Evolutionary conservation across 495 filamentous ascomycete genomes (phyloP).

Genomic region (Terfezia boudieri): DNA sequence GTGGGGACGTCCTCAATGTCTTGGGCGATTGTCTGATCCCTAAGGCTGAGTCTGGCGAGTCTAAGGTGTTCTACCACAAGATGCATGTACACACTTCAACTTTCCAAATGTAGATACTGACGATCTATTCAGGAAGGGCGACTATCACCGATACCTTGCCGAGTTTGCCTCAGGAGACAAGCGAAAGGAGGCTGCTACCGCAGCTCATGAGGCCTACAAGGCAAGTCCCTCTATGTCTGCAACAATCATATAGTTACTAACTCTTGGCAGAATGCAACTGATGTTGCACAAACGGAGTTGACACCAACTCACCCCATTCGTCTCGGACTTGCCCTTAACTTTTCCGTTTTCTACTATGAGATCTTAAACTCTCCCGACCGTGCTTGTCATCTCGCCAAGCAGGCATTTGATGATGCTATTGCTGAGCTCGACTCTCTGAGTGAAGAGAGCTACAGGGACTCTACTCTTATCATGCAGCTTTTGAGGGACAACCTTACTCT

Average conservation of each 20-base stretch:
- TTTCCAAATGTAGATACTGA: slow-evolving; percentile 4
- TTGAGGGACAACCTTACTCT: slow-evolving; percentile 98
- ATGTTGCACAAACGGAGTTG: slow-evolving; percentile 91
- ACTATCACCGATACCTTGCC: slow-evolving; percentile 98
- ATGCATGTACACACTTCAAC: slow-evolving; percentile 42
- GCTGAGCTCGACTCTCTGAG: slow-evolving; percentile 96
- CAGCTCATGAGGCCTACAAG: slow-evolving; percentile 98
- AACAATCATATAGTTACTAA: not conserved
- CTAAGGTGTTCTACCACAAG: slow-evolving; percentile 99
- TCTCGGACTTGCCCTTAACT: slow-evolving; percentile 94
- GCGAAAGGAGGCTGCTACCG: slow-evolving; percentile 91
- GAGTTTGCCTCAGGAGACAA: slow-evolving; percentile 98
- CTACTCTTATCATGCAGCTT: slow-evolving; percentile 99
- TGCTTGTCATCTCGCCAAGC: slow-evolving; percentile 97
- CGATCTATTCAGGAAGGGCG: slow-evolving; percentile 63
- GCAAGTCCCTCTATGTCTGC: slow-evolving; percentile 23
- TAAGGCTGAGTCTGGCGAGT: slow-evolving; percentile 94
- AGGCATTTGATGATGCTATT: slow-evolving; percentile 97
- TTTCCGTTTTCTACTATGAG: slow-evolving; percentile 99
- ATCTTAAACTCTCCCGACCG: slow-evolving; percentile 98
- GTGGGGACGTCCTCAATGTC: slow-evolving; percentile 94
- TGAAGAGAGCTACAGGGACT: slow-evolving; percentile 98
- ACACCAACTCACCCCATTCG: slow-evolving; percentile 97
- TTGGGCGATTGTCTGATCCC: slow-evolving; percentile 90
- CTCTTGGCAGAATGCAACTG: slow-evolving; percentile 65